phyloP scores from a whole-genome alignment of 345 rosid genomes.

The Bruguiera sexangula region DNA sequence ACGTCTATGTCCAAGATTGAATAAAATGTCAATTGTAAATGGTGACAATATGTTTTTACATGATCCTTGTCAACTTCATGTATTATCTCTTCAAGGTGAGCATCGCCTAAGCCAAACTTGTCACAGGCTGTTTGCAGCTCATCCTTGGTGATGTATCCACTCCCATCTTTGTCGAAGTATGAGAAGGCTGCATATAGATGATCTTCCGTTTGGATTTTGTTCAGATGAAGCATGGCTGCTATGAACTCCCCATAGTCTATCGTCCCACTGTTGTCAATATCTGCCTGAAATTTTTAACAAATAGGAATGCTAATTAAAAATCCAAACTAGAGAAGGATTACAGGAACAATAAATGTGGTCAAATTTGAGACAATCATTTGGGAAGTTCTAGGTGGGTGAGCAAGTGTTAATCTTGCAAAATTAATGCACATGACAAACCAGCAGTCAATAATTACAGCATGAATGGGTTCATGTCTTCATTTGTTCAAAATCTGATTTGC shows the following conservation, averaged over 20 bases:
- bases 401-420: background rate
- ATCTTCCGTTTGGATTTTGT: constrained; percentile 81
- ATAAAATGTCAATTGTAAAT: background rate
- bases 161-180: constrained; percentile 87
- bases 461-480: background rate
- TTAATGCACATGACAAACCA: background rate
- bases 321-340: background rate
- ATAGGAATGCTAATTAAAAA: background rate
- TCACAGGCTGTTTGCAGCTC: constrained; percentile 84
- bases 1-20: background rate
- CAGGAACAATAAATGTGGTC: background rate
- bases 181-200: constrained; percentile 78
- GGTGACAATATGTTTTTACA: constrained; percentile 28
- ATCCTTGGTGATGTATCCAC: constrained; percentile 84
- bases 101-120: constrained; percentile 64
- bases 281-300: constrained; percentile 56
- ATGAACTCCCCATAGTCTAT: constrained; percentile 88
- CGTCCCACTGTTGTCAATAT: constrained; percentile 83
- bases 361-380: background rate
- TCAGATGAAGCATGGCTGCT: constrained; percentile 92
- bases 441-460: background rate
- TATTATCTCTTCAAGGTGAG: constrained; percentile 61
- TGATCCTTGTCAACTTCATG: constrained; percentile 80
- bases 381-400: background rate
- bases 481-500: too few species aligned